These are phyloP conservation scores for Gastrolobium villosum DNA, from an alignment of 306 rosid genomes.

Conservation along the genomic window DNA sequence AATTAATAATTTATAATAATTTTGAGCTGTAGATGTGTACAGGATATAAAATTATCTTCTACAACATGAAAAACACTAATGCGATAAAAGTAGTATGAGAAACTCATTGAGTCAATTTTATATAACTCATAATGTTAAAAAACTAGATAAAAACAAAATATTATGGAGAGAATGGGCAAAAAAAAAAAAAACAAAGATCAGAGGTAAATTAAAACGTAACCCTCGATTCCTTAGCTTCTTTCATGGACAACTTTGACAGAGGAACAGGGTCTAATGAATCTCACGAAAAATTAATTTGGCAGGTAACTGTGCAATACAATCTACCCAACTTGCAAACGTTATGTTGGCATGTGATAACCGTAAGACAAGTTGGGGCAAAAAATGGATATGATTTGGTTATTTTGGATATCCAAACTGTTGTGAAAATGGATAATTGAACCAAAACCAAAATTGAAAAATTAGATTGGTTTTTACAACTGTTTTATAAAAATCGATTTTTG, in stretches of 20 bases:
- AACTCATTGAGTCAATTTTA: neutral
- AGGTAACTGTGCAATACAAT: slow-evolving; percentile 28
- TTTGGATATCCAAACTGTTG: no score
- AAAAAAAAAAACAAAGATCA: slow-evolving; percentile 21
- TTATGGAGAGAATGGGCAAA: neutral
- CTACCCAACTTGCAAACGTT: slow-evolving; percentile 11
- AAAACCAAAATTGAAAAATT: no score
- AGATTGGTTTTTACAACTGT: no score
- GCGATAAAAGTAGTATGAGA: no score
- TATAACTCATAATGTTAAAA: neutral
- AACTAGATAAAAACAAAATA: slow-evolving; percentile 15
- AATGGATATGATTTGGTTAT: no score
- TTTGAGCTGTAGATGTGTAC: no score
- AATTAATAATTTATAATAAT: no score
- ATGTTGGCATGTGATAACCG: slow-evolving; percentile 36
- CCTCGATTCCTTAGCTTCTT: slow-evolving; percentile 30
- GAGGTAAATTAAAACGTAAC: slow-evolving; percentile 13
- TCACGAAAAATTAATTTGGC: slow-evolving; percentile 18
- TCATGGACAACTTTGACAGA: slow-evolving; percentile 29
- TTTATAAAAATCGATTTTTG: no score
- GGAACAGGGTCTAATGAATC: neutral
- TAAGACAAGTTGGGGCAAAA: slow-evolving; percentile 13
- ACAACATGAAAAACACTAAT: no score
- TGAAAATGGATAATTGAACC: no score
- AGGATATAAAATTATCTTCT: no score